Evolutionary conservation across 192 early-diverging fungal genomes (phyloP).

Genomic region (Phlyctochytrium planicorne): DNA sequence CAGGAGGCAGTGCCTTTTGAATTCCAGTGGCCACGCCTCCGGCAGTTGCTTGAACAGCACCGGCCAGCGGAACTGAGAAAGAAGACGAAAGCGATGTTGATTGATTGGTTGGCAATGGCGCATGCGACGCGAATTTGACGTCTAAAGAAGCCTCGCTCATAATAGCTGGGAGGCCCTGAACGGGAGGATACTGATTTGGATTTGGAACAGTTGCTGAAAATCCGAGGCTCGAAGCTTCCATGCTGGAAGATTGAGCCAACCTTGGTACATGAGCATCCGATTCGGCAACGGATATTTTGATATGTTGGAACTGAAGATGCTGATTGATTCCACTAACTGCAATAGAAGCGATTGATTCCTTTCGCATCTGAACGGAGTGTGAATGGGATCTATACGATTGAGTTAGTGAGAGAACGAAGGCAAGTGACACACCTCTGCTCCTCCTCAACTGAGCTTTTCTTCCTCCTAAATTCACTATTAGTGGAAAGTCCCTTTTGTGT

Average conservation of each 20-base stretch:
- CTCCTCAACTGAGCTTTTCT: background rate
- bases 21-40: no score
- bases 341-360: constrained; percentile 5
- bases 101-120: background rate
- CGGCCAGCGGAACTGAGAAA: no score
- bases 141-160: background rate
- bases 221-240: no score
- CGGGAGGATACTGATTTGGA: no score
- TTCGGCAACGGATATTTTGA: background rate
- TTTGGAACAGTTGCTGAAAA: no score
- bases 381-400: no score
- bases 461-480: background rate
- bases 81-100: no score
- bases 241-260: no score
- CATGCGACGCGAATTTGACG: background rate
- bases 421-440: background rate
- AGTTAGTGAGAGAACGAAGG: no score
- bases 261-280: no score
- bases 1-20: background rate
- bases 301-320: background rate
- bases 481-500: background rate
- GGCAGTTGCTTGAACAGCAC: background rate
- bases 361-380: background rate
- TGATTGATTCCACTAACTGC: background rate
- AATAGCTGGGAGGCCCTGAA: background rate